A percentile compares a stretch with the other conserved stretches of the same genome.
Evolutionary conservation across 495 filamentous ascomycete species (phyloP).

Genomic region (Platismatia glauca): DNA sequence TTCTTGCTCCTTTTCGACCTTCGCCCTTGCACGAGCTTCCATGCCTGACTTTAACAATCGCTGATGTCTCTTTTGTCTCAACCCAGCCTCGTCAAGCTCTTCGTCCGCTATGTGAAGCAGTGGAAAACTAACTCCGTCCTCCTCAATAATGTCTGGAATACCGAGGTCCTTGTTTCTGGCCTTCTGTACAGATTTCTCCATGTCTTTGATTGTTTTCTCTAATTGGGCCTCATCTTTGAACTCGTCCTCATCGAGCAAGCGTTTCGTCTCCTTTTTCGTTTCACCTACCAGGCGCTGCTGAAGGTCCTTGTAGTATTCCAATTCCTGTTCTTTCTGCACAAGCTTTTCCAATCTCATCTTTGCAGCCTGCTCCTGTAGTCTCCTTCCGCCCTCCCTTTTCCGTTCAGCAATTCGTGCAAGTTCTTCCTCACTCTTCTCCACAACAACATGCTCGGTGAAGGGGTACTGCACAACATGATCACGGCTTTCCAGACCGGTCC

Average conservation of each 20-base stretch:
- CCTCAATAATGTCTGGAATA: slow-evolving; percentile 66
- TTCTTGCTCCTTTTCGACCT: slow-evolving; percentile 89
- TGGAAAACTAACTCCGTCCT: slow-evolving; percentile 73
- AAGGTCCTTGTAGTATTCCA: slow-evolving; percentile 86
- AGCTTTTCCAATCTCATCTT: slow-evolving; percentile 93
- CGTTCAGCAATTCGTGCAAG: slow-evolving; percentile 78
- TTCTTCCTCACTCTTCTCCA: slow-evolving; percentile 89
- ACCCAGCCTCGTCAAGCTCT: slow-evolving; percentile 76
- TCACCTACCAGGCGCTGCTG: slow-evolving; percentile 55
- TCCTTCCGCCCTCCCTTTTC: slow-evolving; percentile 82
- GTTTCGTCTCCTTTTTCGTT: slow-evolving; percentile 82
- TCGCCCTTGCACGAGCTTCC: slow-evolving; percentile 82
- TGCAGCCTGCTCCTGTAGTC: slow-evolving; percentile 90
- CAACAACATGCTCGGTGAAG: slow-evolving; percentile 77
- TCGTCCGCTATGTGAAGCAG: slow-evolving; percentile 86
- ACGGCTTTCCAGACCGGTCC: slow-evolving; percentile 79
- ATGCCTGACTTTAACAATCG: slow-evolving; percentile 87
- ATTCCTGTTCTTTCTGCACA: slow-evolving; percentile 87
- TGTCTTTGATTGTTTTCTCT: slow-evolving; percentile 70
- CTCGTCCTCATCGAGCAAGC: slow-evolving; percentile 79
- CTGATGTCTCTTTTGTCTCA: slow-evolving; percentile 88
- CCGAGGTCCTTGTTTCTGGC: slow-evolving; percentile 89
- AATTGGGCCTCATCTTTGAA: slow-evolving; percentile 80
- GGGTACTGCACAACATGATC: slow-evolving; percentile 87
- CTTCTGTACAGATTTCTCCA: slow-evolving; percentile 79